A percentile compares a stretch with the other conserved stretches of the same genome.
phyloP scores from a whole-genome alignment of 768 basidiomycete species.

The Boletus sp. region DNA sequence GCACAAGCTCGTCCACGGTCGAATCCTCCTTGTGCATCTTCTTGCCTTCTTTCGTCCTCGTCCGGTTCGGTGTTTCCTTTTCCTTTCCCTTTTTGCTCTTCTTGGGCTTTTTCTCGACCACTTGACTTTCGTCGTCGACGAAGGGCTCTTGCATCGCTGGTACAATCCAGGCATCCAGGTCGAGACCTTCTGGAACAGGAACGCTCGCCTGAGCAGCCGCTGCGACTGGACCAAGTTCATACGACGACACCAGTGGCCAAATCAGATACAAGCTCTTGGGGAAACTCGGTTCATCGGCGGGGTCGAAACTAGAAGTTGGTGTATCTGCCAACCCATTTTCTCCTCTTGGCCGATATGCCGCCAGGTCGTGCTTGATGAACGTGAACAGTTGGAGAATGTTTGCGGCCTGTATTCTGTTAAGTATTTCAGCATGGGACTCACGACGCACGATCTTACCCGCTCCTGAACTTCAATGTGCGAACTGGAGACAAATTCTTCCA shows the following conservation, averaged over 20 bases:
- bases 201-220: constrained; percentile 77
- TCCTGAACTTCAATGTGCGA: constrained; percentile 90
- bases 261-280: constrained; percentile 91
- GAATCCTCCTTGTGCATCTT: constrained; percentile 43
- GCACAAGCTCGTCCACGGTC: constrained; percentile 31
- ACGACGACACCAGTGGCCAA: constrained; percentile 68
- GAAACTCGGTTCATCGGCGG: constrained; percentile 47
- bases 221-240: constrained; percentile 87
- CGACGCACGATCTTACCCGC: constrained; percentile 52
- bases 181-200: constrained; percentile 76
- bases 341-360: constrained; percentile 47
- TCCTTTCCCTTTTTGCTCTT: constrained; percentile 45
- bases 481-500: constrained; percentile 57
- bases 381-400: constrained; percentile 73
- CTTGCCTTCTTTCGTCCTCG: constrained; percentile 37
- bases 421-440: neutral
- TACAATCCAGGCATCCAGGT: constrained; percentile 85
- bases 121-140: constrained; percentile 34
- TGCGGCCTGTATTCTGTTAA: constrained; percentile 56
- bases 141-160: constrained; percentile 46
- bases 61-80: constrained; percentile 36
- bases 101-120: constrained; percentile 41
- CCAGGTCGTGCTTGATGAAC: constrained; percentile 74
- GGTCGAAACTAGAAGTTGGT: constrained; percentile 39
- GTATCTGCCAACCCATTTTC: constrained; percentile 37